Evolutionary conservation across 2,329 filamentous ascomycete genomes (phyloP).

Genomic region (Verticillium tricorpus): DNA sequence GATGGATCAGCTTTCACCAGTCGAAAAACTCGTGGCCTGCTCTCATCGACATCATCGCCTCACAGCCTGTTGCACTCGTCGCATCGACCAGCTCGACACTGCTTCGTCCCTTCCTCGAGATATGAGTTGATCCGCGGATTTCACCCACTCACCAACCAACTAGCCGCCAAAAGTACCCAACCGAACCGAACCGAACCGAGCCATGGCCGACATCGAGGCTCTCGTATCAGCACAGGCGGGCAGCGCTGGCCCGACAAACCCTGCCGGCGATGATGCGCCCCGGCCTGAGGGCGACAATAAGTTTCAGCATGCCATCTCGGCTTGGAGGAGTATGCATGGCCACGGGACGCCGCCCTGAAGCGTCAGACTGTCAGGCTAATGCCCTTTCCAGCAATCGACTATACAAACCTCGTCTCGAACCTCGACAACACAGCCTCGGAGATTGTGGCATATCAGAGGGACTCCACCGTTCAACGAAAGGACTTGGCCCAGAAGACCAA

Average conservation of each 20-base stretch:
- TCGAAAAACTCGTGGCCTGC: neutral
- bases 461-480: slow-evolving; percentile 93
- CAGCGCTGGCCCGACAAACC: slow-evolving; percentile 12
- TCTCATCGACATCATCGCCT: neutral
- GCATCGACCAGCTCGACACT: neutral
- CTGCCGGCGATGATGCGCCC: slow-evolving; percentile 15
- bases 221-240: slow-evolving; percentile 9
- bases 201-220: slow-evolving; percentile 19
- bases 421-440: slow-evolving; percentile 94
- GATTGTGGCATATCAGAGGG: slow-evolving; percentile 86
- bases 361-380: slow-evolving; percentile 14
- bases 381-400: slow-evolving; percentile 67
- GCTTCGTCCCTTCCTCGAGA: neutral
- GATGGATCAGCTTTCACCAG: neutral
- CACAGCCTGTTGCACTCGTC: neutral
- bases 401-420: slow-evolving; percentile 75
- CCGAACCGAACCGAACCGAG: neutral
- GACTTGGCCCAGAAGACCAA: slow-evolving; percentile 99
- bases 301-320: slow-evolving; percentile 92
- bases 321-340: slow-evolving; percentile 76
- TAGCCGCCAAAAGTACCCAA: neutral
- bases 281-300: slow-evolving; percentile 69
- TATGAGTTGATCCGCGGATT: slow-evolving; percentile 6
- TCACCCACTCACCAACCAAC: no score
- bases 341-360: neutral